These are phyloP conservation scores for Berkeleyomyces basicola DNA, from an alignment of 2,329 filamentous ascomycete species.

Conservation along the genomic window DNA sequence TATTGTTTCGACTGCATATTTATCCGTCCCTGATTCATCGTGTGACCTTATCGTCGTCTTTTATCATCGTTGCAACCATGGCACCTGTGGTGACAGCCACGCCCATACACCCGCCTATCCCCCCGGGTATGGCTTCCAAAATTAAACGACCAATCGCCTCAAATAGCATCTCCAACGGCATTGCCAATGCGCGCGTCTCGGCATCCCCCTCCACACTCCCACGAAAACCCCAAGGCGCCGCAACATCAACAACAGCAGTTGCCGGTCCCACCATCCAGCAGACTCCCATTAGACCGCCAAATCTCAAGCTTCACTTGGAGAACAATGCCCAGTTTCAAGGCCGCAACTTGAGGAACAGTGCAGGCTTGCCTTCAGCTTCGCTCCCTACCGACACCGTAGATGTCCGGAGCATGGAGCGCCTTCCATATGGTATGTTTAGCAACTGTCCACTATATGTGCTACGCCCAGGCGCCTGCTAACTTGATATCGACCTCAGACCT, in stretches of 20 bases:
- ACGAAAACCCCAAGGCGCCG: slow-evolving; percentile 33
- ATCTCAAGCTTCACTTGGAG: slow-evolving; percentile 23
- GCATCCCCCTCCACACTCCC: slow-evolving; percentile 40
- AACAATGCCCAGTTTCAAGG: slow-evolving; percentile 26
- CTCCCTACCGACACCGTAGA: slow-evolving; percentile 27
- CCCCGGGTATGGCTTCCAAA: slow-evolving; percentile 28
- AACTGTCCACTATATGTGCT: background rate
- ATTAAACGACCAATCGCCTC: slow-evolving; percentile 45
- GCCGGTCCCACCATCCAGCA: slow-evolving; percentile 14
- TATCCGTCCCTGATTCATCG: background rate
- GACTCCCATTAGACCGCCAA: slow-evolving; percentile 10
- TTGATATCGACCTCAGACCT: slow-evolving; percentile 36
- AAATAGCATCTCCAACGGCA: slow-evolving; percentile 47
- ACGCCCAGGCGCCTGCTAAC: slow-evolving; percentile 14
- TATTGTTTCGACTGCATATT: background rate
- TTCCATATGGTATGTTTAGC: slow-evolving; percentile 32
- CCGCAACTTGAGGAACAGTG: slow-evolving; percentile 34
- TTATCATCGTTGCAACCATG: slow-evolving; percentile 24
- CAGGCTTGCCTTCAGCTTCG: slow-evolving; percentile 32
- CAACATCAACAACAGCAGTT: slow-evolving; percentile 26
- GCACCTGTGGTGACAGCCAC: slow-evolving; percentile 38
- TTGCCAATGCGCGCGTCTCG: slow-evolving; percentile 43
- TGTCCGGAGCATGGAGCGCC: slow-evolving; percentile 27
- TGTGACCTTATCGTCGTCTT: background rate
- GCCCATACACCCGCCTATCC: slow-evolving; percentile 23